phyloP scores from a whole-genome alignment of 2,329 filamentous ascomycete genomes.

The Scorias spongiosa region DNA sequence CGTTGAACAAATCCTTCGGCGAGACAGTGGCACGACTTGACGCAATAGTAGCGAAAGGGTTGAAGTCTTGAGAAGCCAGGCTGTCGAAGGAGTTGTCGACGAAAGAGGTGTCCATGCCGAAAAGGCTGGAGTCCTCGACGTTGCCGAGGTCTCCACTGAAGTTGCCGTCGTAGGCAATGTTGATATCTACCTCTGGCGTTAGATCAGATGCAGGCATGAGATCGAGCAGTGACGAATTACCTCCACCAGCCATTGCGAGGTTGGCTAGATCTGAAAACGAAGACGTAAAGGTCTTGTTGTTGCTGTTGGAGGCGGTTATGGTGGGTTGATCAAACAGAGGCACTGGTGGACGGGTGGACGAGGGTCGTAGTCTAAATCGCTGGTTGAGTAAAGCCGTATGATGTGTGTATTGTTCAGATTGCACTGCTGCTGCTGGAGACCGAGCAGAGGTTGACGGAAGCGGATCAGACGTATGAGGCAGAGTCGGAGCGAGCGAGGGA shows the following conservation, averaged over 20 bases:
- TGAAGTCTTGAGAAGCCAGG: slow-evolving; percentile 17
- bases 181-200: slow-evolving; percentile 25
- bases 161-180: slow-evolving; percentile 31
- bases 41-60: slow-evolving; percentile 25
- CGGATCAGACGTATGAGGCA: slow-evolving; percentile 42
- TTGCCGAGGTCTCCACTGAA: slow-evolving; percentile 25
- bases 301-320: slow-evolving; percentile 22
- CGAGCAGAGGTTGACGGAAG: slow-evolving; percentile 17
- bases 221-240: slow-evolving; percentile 25
- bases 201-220: slow-evolving; percentile 7
- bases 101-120: slow-evolving; percentile 13
- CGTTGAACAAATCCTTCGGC: slow-evolving; percentile 63
- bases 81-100: slow-evolving; percentile 18
- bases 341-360: slow-evolving; percentile 44
- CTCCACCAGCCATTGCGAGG: slow-evolving; percentile 40
- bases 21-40: slow-evolving; percentile 52
- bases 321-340: slow-evolving; percentile 47
- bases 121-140: slow-evolving; percentile 14
- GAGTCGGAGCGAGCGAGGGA: slow-evolving; percentile 38
- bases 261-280: slow-evolving; percentile 12
- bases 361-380: slow-evolving; percentile 5
- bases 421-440: slow-evolving; percentile 39
- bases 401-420: slow-evolving; percentile 25
- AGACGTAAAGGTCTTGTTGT: slow-evolving; percentile 32
- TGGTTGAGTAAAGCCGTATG: slow-evolving; percentile 9